These are phyloP conservation scores for Heliamphora pulchella DNA, from an alignment of 179 eudicot genomes.

Conservation along the genomic window DNA sequence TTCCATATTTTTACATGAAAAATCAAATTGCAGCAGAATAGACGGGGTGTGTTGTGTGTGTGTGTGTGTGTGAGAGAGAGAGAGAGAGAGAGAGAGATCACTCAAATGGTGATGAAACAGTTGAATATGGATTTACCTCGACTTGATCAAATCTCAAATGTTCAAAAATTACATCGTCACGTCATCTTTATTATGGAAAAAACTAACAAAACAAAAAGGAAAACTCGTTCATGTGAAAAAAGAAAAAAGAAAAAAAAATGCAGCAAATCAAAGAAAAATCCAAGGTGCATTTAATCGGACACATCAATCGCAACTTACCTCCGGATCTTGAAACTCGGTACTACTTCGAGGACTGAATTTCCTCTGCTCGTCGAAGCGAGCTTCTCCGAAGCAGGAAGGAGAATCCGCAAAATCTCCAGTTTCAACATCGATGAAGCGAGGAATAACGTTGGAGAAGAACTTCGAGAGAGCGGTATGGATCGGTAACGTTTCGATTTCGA, in stretches of 20 bases:
- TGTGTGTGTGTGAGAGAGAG: not conserved
- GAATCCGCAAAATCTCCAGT: slow-evolving; percentile 17
- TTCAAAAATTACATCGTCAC: too few relatives aligned
- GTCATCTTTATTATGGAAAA: too few relatives aligned
- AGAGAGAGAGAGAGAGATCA: not conserved
- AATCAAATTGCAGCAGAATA: not conserved
- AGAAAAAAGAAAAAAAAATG: not conserved
- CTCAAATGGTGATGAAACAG: not conserved
- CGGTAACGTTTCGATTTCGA: slow-evolving; percentile 32
- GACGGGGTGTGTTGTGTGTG: too few relatives aligned
- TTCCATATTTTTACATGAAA: not conserved
- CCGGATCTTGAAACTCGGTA: slow-evolving; percentile 17
- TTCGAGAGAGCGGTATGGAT: slow-evolving; percentile 43
- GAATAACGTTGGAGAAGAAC: slow-evolving; percentile 55
- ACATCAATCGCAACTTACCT: slow-evolving; percentile 20
- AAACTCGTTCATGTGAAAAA: not conserved
- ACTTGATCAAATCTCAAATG: not conserved
- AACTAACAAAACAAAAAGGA: not conserved
- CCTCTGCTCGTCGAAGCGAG: not conserved
- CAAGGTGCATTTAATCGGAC: not conserved
- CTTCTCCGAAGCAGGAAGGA: not conserved
- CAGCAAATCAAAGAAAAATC: not conserved
- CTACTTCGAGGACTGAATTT: not conserved
- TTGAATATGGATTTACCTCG: not conserved
- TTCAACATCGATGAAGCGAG: slow-evolving; percentile 28